Evolutionary conservation across 208 protist species (phyloP).

Genomic region (Trypanosoma congolense): DNA sequence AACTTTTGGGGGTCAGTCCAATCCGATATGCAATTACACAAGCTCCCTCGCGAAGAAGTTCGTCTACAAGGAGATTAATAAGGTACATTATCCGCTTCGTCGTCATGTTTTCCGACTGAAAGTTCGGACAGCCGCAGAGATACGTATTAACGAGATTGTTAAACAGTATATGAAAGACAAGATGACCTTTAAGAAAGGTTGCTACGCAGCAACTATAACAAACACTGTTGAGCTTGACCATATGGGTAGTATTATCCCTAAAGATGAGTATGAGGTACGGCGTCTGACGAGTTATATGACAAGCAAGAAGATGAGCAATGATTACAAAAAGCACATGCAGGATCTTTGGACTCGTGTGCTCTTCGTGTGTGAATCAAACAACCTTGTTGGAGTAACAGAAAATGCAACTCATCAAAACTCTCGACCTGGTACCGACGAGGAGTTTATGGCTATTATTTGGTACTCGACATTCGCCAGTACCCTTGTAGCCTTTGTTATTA

Average conservation of each 20-base stretch:
- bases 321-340: conserved; percentile 88
- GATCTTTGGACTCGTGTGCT: conserved; percentile 79
- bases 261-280: conserved; percentile 88
- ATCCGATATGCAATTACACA: conserved; percentile 88
- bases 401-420: conserved; percentile 76
- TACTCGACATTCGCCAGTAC: conserved; percentile 66
- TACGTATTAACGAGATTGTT: conserved; percentile 83
- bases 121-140: conserved; percentile 79
- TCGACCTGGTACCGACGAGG: conserved; percentile 81
- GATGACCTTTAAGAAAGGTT: conserved; percentile 78
- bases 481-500: conserved; percentile 57
- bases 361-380: conserved; percentile 82
- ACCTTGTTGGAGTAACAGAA: conserved; percentile 70
- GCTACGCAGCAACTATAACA: conserved; percentile 80
- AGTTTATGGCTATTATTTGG: conserved; percentile 88
- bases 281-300: conserved; percentile 88
- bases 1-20: conserved; percentile 85
- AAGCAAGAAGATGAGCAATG: conserved; percentile 87
- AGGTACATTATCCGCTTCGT: conserved; percentile 82
- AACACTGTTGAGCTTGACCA: conserved; percentile 87
- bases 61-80: conserved; percentile 82
- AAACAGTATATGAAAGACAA: conserved; percentile 88
- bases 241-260: conserved; percentile 89
- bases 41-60: conserved; percentile 86
- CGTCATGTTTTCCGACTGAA: conserved; percentile 84